Base-by-base conservation (phyloP, 352 stramenopile species). In the Chrysophaeum taylorii region DNA sequence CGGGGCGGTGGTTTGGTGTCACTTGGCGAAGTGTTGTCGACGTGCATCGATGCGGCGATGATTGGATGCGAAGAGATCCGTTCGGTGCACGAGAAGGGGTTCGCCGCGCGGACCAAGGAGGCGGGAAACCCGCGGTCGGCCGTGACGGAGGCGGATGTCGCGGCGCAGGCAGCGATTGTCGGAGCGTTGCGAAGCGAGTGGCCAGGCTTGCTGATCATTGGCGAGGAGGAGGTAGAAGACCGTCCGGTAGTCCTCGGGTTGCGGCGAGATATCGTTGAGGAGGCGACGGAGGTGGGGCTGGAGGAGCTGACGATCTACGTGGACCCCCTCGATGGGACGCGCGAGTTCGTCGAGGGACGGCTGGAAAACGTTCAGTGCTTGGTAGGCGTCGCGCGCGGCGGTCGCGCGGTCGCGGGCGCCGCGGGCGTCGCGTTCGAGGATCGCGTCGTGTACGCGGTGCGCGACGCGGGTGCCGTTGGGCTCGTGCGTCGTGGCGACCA, bases 341-440 rank as follows among this genome's bases (percentile, higher is more conserved):
- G 80, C 54, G 80, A 85, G 64, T 87, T 87, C 76, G 79, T 85
- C 1, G 79, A 85, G 64, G 79, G 81, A 27, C 68, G 80, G 27
- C 54, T 86, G 12, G 42, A 77, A 23, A 84, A 83, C 70, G 80
- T 84, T 7, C 77, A 79, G 48, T 84, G 74, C 62, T 60, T 87
- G 0, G 77, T 87, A 48, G 82, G 82, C n/a, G 71, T 85, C 69
- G 64, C 64, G 18, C 69, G 66, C 16, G 70, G 77, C 36, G 70
- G 73, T 15, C 52, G 61, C 29, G 64, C 82, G 12, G 64, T 85
- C 18, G 75, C 69, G 7, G 82, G 82, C 27, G 74, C 76, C 31
- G 73, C 86, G 36, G 79, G 79, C 15, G 43, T 85, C 39, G 80
- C 82, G 1, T 85, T 87, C 57, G 18, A 35, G 21, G 73, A 61